Evolutionary conservation across 2,329 filamentous ascomycete genomes (phyloP).

Genomic region (Fusarium chuoi): DNA sequence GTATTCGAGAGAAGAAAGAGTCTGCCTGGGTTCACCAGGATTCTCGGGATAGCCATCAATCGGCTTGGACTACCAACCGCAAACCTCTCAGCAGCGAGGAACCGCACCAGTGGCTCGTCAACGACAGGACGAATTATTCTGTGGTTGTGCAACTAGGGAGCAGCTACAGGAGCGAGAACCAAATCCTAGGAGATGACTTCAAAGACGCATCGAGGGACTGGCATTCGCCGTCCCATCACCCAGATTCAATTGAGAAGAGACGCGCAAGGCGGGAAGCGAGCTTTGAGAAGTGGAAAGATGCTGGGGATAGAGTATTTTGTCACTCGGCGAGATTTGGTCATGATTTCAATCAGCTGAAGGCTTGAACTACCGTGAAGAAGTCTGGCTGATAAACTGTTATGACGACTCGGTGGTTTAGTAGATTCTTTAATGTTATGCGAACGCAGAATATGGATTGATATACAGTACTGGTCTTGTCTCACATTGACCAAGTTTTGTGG

Average conservation of each 20-base stretch:
- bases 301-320: constrained; percentile 39
- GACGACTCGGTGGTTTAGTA: not conserved
- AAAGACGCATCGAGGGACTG: not conserved
- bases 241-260: constrained; percentile 15
- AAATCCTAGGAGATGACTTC: not conserved
- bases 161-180: constrained; percentile 16
- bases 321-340: constrained; percentile 21
- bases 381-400: not conserved
- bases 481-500: not conserved
- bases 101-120: not conserved
- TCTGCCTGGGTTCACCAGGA: not conserved
- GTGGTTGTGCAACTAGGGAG: constrained; percentile 18
- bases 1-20: constrained; percentile 14
- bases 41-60: constrained; percentile 1
- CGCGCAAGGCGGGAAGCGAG: constrained; percentile 34
- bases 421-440: not conserved
- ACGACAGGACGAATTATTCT: constrained; percentile 23
- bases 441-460: constrained; percentile 3
- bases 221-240: not conserved
- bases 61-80: not conserved
- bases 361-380: not conserved
- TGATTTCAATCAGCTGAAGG: not conserved
- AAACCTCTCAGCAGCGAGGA: not conserved
- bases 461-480: not conserved
- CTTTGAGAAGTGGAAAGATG: constrained; percentile 38